Evolutionary conservation across 208 protist species (phyloP), one percentile per base, ranked within the genome.

Genomic region (Leishmania lainsoni): DNA sequence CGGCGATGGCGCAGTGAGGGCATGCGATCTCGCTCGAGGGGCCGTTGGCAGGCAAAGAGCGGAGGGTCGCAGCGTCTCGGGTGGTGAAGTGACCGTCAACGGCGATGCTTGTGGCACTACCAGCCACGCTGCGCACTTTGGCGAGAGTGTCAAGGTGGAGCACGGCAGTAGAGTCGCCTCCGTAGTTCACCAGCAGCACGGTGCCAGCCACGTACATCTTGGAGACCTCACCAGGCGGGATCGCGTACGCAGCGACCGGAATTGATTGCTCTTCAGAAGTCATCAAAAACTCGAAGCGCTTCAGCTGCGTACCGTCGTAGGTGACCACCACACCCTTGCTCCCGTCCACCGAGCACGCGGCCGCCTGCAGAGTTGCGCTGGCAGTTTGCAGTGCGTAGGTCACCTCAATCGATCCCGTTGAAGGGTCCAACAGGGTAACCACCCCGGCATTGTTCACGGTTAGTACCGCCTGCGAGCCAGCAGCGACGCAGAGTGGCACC

Each of bases 321-420:
- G 83, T 79, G 59, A 84, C 88, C 35, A 93, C 76, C 6, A 73
- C 80, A 6, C 86, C 81, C 42, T 58, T 79, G 22, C 79, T 80
- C n/a, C 82, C 85, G 29, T 22, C 58, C 32, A 91, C 65, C 10
- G 81, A 56, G 81, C 93, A 97, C 5, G 87, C 80, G 26, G 81
- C 86, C 5, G 83, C 83, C 32, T 75, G 35, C 29, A 81, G 70
- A 26, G 72, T 78, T 26, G 22, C n/a, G 32, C 26, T 69, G 35
- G 56, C 51, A 2, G 51, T 75, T 63, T 85, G 52, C 61, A 78
- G 74, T 59, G 84, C 61, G 42, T 93, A 95, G 9, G 90, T 90
- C 22, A 87, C 86, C 51, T 94, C 90, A 68, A 95, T 86, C 9
- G 78, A 76, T 35, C 94, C 94, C 12, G 78, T 91, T 49, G 35